Conservation (phyloP, 257 asterid species). For the Anisodus acutangulus region DNA sequence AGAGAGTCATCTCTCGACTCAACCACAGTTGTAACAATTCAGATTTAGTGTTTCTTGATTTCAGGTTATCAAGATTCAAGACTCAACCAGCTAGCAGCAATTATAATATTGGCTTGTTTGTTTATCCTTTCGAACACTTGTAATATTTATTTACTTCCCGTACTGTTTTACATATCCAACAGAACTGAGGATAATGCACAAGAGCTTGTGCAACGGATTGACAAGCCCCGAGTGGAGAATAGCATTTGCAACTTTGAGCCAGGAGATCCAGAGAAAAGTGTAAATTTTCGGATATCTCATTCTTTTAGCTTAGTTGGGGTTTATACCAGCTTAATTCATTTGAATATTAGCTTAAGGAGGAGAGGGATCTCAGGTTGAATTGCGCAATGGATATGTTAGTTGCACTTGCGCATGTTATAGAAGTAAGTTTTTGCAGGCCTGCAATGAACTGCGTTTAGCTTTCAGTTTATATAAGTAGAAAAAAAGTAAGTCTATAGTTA, state of each 20-base stretch:
- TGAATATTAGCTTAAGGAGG: slow-evolving; percentile 11
- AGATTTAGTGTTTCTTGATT: too few relatives aligned
- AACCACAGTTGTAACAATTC: too few relatives aligned
- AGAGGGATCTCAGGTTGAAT: not conserved
- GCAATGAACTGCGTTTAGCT: too few relatives aligned
- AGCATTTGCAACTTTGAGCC: slow-evolving; percentile 56
- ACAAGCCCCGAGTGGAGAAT: slow-evolving; percentile 59
- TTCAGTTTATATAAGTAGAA: too few relatives aligned
- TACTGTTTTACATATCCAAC: too few relatives aligned
- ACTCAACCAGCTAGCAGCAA: too few relatives aligned
- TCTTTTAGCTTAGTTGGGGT: slow-evolving; percentile 20
- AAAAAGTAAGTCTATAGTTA: not conserved
- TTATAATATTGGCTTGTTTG: too few relatives aligned
- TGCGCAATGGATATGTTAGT: not conserved
- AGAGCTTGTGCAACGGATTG: slow-evolving; percentile 50
- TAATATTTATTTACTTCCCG: too few relatives aligned
- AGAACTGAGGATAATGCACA: slow-evolving; percentile 44
- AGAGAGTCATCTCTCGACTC: too few relatives aligned
- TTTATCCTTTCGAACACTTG: too few relatives aligned
- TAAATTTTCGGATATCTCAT: slow-evolving; percentile 31
- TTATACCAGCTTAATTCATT: slow-evolving; percentile 8
- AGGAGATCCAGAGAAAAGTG: slow-evolving; percentile 49
- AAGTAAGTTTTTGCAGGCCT: too few relatives aligned
- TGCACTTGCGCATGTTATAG: not conserved
- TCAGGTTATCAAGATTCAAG: too few relatives aligned